Conservation (phyloP, 2,329 filamentous ascomycete genomes). For the Pseudogymnoascus sp. region DNA sequence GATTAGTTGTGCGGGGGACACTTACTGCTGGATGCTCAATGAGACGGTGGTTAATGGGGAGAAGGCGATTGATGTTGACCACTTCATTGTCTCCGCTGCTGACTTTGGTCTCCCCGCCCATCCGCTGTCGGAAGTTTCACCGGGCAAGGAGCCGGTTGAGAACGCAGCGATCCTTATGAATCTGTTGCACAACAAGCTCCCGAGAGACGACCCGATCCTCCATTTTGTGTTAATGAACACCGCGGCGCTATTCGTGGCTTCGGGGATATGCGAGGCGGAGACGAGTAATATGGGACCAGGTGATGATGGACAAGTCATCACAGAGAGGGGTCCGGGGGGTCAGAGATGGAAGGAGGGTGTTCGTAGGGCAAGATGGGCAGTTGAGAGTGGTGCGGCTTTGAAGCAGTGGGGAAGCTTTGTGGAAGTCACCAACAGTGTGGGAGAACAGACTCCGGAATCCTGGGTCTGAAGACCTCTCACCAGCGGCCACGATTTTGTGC, state of each 20-base stretch:
- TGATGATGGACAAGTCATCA: conserved; percentile 73
- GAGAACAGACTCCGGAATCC: neutral
- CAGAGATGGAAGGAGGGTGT: conserved; percentile 94
- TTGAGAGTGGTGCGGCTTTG: conserved; percentile 80
- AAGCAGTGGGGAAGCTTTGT: conserved; percentile 78
- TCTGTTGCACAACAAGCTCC: conserved; percentile 66
- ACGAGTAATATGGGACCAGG: conserved; percentile 69
- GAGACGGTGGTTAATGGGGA: conserved; percentile 38
- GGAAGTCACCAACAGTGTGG: conserved; percentile 48
- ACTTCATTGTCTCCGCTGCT: conserved; percentile 70
- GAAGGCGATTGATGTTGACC: conserved; percentile 52
- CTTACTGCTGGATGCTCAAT: conserved; percentile 77
- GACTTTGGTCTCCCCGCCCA: conserved; percentile 80
- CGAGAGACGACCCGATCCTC: conserved; percentile 72
- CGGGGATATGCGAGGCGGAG: conserved; percentile 80
- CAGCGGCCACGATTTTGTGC: neutral
- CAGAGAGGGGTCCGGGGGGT: conserved; percentile 74
- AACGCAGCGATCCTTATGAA: conserved; percentile 78
- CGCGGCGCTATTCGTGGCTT: conserved; percentile 75
- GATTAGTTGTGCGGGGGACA: conserved; percentile 81
- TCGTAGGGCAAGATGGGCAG: conserved; percentile 75
- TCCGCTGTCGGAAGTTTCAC: conserved; percentile 67
- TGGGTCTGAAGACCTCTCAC: neutral
- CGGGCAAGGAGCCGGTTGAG: conserved; percentile 75
- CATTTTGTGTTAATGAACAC: conserved; percentile 95